phyloP scores from a whole-genome alignment of 2,329 filamentous ascomycete species.

The Teratosphaeria gauchensis region DNA sequence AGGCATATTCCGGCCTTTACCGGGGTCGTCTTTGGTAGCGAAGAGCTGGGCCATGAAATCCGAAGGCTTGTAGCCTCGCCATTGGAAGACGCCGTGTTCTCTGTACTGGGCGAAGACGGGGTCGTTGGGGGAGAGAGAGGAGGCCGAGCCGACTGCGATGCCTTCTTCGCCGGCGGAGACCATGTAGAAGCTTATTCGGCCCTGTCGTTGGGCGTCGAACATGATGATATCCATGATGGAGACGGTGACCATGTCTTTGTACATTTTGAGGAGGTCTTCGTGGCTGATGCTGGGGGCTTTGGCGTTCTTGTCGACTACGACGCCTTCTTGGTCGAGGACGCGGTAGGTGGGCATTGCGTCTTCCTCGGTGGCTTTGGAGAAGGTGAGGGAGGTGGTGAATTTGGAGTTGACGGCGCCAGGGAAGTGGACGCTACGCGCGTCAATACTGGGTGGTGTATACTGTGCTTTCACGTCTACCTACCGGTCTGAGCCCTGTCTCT shows the following conservation, averaged over 20 bases:
- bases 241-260: slow-evolving; percentile 56
- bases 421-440: slow-evolving; percentile 50
- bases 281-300: slow-evolving; percentile 55
- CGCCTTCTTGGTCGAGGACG: slow-evolving; percentile 79
- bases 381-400: slow-evolving; percentile 72
- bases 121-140: slow-evolving; percentile 71
- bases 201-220: slow-evolving; percentile 95
- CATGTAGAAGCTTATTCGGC: slow-evolving; percentile 95
- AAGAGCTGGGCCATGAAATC: slow-evolving; percentile 97
- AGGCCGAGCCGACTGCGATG: slow-evolving; percentile 79
- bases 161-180: slow-evolving; percentile 90
- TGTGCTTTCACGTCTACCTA: slow-evolving; percentile 25
- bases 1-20: slow-evolving; percentile 87
- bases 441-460: background rate
- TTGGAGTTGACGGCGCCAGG: slow-evolving; percentile 92
- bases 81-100: slow-evolving; percentile 82
- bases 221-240: slow-evolving; percentile 94
- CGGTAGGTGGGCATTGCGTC: slow-evolving; percentile 83
- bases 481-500: slow-evolving; percentile 51
- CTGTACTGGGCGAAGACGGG: slow-evolving; percentile 92
- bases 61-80: slow-evolving; percentile 75
- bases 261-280: slow-evolving; percentile 51
- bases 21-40: slow-evolving; percentile 70
- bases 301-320: slow-evolving; percentile 65
- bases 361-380: slow-evolving; percentile 62